Conservation (phyloP, 1,284 basidiomycete genomes). For the Porodaedalea pini region DNA sequence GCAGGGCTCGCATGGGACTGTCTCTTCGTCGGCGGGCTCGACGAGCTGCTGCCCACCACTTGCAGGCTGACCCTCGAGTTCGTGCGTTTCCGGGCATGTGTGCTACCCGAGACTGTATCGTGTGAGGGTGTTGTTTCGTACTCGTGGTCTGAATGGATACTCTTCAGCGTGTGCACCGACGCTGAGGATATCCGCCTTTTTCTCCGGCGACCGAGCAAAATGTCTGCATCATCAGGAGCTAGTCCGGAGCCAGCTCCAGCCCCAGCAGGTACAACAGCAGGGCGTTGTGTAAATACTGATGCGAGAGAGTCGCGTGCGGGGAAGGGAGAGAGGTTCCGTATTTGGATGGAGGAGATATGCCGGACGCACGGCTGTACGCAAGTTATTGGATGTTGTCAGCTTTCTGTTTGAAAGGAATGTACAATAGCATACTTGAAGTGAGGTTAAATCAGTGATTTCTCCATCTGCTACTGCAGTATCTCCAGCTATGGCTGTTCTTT, state of each 20-base stretch:
- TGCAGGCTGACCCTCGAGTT: slow-evolving; percentile 39
- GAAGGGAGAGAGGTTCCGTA: slow-evolving; percentile 79
- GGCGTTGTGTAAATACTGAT: slow-evolving; percentile 64
- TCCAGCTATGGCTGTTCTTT: not conserved
- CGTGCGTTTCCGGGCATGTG: slow-evolving; percentile 24
- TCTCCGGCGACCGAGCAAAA: slow-evolving; percentile 55
- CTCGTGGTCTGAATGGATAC: slow-evolving; percentile 45
- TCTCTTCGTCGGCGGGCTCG: slow-evolving; percentile 3
- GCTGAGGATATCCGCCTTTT: slow-evolving; percentile 57
- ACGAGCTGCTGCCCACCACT: slow-evolving; percentile 8
- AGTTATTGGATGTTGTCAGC: not conserved
- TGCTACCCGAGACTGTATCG: not conserved
- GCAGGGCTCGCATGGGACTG: not conserved
- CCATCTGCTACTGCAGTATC: not conserved
- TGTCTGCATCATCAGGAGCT: slow-evolving; percentile 66
- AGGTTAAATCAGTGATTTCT: not conserved
- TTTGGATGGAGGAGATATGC: slow-evolving; percentile 69
- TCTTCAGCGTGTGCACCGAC: slow-evolving; percentile 50
- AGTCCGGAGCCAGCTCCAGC: slow-evolving; percentile 48
- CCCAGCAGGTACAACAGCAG: slow-evolving; percentile 30
- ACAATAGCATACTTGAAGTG: not conserved
- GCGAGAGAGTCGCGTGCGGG: slow-evolving; percentile 73
- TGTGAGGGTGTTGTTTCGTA: slow-evolving; percentile 9
- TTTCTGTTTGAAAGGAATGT: not conserved
- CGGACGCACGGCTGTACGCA: slow-evolving; percentile 59